Evolutionary conservation across 169 alveolate genomes (phyloP), one percentile per base, ranked within the genome.

Genomic region (Plasmodium inui): DNA sequence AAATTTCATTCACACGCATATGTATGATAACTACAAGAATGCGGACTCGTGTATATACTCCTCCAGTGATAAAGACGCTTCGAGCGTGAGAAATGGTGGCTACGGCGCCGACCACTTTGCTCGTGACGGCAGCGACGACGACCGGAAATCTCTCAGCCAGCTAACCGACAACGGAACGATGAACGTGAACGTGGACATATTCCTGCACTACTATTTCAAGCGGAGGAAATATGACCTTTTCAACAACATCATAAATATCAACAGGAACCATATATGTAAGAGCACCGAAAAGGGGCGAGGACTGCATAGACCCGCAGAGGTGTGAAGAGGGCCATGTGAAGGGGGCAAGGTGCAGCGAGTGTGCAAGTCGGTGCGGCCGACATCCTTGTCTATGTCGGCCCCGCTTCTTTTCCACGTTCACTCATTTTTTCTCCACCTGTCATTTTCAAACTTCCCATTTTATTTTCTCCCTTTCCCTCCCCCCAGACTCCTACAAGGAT

Each of bases 131-230:
- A 74, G 76, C 0, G 22, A 86, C n/a, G 90, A 89, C 14, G 94
- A 89, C 22, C 22, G 34, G n/a, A 55, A 57, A 7, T 89, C 94
- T 12, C 30, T 89, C 9, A 80, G 94, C 37, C 90, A 89, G 53
- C 30, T 89, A 14, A 89, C 94, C 19, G 94, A 89, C 22, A 89
- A 89, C 44, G 94, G 90, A n/a, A 81, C 37, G 44, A 89, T 89
- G 94, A 89, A 89, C 34, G 90, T 89, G 7, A 55, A 89, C 30
- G 94, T 89, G 14, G 94, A 89, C 22, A 89, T 89, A 26, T 89
- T 89, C 26, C 61, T 89, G 41, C 94, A 89, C 73, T 89, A 89
- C 32, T 89, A 89, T 73, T 89, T 89, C 53, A 89, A 89, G 61
- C 81, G 82, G 26, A 89, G 73, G 73, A 89, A 89, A 41, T 67